phyloP scores from a whole-genome alignment of 805 yeast species.

The Candida coquimbonensis region DNA sequence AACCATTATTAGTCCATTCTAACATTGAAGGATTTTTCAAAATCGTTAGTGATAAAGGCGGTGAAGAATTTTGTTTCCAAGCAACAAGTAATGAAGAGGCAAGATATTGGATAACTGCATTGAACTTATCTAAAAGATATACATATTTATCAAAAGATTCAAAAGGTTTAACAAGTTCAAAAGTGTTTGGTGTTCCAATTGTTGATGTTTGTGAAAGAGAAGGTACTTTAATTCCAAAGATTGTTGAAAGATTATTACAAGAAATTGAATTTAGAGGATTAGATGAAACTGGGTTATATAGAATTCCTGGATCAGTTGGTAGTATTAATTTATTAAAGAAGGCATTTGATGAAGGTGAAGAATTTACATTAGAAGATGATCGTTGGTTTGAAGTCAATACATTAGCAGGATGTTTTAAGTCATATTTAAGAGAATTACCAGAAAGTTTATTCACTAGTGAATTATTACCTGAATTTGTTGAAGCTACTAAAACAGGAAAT shows the following conservation, averaged over 20 bases:
- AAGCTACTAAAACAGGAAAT: constrained; percentile 30
- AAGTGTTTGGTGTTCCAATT: constrained; percentile 84
- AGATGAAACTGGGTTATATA: constrained; percentile 85
- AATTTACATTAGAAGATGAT: constrained; percentile 42
- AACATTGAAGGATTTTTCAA: constrained; percentile 37
- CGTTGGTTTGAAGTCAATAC: constrained; percentile 78
- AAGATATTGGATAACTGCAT: constrained; percentile 61
- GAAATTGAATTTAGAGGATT: constrained; percentile 84
- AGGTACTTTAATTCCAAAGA: constrained; percentile 49
- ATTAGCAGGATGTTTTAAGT: constrained; percentile 80
- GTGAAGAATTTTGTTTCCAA: constrained; percentile 60
- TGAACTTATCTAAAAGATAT: constrained; percentile 33
- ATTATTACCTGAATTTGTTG: constrained; percentile 52
- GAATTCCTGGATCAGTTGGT: constrained; percentile 61
- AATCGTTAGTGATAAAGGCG: constrained; percentile 33
- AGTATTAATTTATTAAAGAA: constrained; percentile 46
- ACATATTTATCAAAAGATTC: constrained; percentile 35
- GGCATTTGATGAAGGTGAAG: constrained; percentile 46
- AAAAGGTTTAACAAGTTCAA: constrained; percentile 34
- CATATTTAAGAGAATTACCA: constrained; percentile 78
- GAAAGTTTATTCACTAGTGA: constrained; percentile 70
- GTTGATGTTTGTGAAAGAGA: constrained; percentile 71
- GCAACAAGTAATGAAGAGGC: constrained; percentile 54
- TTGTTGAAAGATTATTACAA: constrained; percentile 57
- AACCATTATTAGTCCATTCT: constrained; percentile 29